Evolutionary conservation across 345 rosid species (phyloP), one percentile per base, ranked within the genome.

Genomic region (Cardiospermum halicacabum): DNA sequence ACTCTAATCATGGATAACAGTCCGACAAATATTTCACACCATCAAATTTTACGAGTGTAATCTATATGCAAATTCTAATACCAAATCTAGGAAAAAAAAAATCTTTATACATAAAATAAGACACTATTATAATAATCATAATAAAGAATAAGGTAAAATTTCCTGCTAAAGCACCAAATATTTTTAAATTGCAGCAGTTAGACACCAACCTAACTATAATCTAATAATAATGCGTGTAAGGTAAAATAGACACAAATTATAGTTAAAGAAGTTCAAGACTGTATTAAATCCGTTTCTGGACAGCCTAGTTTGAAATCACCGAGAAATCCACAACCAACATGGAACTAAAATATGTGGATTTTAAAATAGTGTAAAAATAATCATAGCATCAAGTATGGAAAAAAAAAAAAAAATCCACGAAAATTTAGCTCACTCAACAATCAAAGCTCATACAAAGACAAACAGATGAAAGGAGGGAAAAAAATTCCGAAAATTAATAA

Each of bases 1-100:
- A 16, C 66, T 56, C 37, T n/a, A 34, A 26, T 15, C 45, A 60
- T 36, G 50, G 40, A 37, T 36, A 24, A 66, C 34, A 66, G 16
- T 36, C 27, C 4, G 16, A 45, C 5, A n/a, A n/a, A n/a, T n/a
- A n/a, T n/a, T n/a, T n/a, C n/a, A n/a, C n/a, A n/a, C n/a, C n/a
- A n/a, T n/a, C n/a, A n/a, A n/a, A n/a, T n/a, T 28, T 62, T 30
- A 62, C 55, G 19, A 7, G 19, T 7, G 7, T 12, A 27, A 28
- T 18, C 26, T 21, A 27, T 25, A 21, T 24, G 24, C 11, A 50
- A 50, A 48, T 32, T 12, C 8, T 56, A n/a, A n/a, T n/a, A n/a
- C n/a, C n/a, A 11, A 4, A n/a, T 25, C 51, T n/a, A n/a, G n/a
- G n/a, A n/a, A n/a, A n/a, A n/a, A n/a, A n/a, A n/a, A n/a, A n/a